Percentiles rank a stretch among this genome's conserved stretches.
These are phyloP conservation scores for Parasitella parasitica DNA, from an alignment of 371 early-diverging fungal species.

Conservation along the genomic window DNA sequence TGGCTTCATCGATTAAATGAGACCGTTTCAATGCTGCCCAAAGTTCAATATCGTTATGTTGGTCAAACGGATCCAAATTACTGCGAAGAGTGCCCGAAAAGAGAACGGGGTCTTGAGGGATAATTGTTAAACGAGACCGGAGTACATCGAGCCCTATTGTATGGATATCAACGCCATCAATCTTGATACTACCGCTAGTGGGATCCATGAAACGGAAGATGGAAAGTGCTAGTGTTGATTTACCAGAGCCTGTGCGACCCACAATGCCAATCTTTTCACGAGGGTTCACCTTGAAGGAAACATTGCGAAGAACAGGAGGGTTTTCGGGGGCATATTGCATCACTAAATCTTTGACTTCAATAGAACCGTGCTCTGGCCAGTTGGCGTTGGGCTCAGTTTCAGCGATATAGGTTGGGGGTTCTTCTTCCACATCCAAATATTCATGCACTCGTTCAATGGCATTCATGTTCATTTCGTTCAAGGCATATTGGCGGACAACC, in stretches of 20 bases:
- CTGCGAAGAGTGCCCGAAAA: constrained; percentile 80
- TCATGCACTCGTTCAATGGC: constrained; percentile 83
- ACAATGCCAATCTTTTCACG: constrained; percentile 67
- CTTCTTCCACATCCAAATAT: constrained; percentile 72
- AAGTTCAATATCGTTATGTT: constrained; percentile 70
- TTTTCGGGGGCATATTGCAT: constrained; percentile 69
- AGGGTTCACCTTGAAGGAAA: constrained; percentile 60
- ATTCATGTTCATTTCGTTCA: constrained; percentile 86
- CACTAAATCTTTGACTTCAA: constrained; percentile 62
- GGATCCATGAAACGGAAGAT: constrained; percentile 79
- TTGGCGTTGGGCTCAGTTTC: constrained; percentile 48
- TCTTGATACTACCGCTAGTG: constrained; percentile 56
- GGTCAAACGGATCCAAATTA: constrained; percentile 77
- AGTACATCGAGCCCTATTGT: constrained; percentile 66
- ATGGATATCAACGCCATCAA: constrained; percentile 74
- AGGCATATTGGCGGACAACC: constrained; percentile 76
- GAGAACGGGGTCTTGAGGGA: constrained; percentile 78
- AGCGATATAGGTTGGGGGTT: constrained; percentile 56
- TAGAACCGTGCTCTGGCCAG: constrained; percentile 77
- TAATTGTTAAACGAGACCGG: constrained; percentile 63
- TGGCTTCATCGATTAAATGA: constrained; percentile 56
- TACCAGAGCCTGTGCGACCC: constrained; percentile 63
- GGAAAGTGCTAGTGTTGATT: constrained; percentile 66
- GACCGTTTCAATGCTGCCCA: constrained; percentile 74
- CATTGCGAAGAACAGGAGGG: constrained; percentile 68